Base-by-base conservation (phyloP, 192 early-diverging fungal genomes). In the Coemansia sp. region DNA sequence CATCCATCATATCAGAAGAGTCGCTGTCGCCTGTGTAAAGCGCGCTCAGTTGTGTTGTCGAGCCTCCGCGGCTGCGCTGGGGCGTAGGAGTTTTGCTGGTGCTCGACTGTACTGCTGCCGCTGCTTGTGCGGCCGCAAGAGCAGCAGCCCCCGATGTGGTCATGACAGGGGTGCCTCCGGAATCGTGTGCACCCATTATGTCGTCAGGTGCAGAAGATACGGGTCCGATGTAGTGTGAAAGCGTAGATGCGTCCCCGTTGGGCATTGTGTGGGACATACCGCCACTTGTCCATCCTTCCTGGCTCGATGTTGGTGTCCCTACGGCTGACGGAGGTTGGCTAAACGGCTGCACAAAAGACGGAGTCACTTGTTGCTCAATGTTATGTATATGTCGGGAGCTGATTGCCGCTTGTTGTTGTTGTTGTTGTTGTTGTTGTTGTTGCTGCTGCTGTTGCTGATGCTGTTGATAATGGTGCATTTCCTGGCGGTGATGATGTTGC, bases 311-410 rank as follows among this genome's bases (percentile, higher is more conserved):
- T 1, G 78, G 72, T 20, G 72, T 80, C 25, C 64, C 72, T 0
- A 35, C 61, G 23, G 45, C 66, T 3, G 72, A 75, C 0, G 78
- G 13, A 1, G 78, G 66, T 59, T 72, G 78, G 65, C 78, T 80
- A 30, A 80, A 80, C 18, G 78, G 78, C 63, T 74, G 72, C 57
- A 80, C 66, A 63, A 80, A 80, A 20, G 78, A 64, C 35, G 78
- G 78, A 2, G 70, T 68, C 15, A 80, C 51, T n/a, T 79, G 71
- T 4, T 63, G 61, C 58, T 79, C 77, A 7, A 71, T 56, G 35
- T 30, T 58, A 9, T 58, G 29, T 9, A 52, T 31, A 35, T 58
- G 68, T 34, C 56, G 72, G n/a, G 33, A 3, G 26, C 23, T 51
- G 20, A 49, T 20, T 16, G 5, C 23, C 16, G 46, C 31, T 49